Conservation (phyloP, 2,329 filamentous ascomycete genomes). For the Sporothrix luriei region DNA sequence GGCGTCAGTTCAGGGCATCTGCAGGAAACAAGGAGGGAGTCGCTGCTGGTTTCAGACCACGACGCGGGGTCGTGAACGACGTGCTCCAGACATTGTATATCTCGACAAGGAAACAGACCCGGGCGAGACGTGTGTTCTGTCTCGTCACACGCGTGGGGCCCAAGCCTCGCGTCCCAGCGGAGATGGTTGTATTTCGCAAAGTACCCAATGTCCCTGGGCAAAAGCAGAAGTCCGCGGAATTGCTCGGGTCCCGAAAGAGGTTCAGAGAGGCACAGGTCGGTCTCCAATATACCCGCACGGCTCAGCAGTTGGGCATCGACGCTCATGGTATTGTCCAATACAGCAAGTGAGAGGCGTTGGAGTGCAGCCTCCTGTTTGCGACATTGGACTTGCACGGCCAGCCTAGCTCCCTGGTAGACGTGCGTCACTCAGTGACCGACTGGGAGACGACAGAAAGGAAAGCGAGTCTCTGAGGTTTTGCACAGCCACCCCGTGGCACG, state of each 20-base stretch:
- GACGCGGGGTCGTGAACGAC: background rate
- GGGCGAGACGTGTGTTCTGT: no score
- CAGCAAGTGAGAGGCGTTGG: background rate
- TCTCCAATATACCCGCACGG: background rate
- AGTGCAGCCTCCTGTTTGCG: background rate
- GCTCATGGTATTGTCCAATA: background rate
- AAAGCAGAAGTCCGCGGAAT: background rate
- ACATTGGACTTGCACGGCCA: background rate
- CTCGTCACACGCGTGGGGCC: background rate
- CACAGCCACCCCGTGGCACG: background rate
- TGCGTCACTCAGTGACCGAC: background rate
- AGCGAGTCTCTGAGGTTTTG: background rate
- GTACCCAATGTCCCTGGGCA: background rate
- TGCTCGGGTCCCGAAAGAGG: background rate
- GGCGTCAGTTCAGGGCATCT: background rate
- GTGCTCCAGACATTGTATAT: background rate
- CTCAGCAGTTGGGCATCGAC: constrained; percentile 11
- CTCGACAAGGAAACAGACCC: no score
- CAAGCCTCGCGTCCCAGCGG: background rate
- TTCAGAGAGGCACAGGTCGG: background rate
- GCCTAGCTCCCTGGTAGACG: background rate
- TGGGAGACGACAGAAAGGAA: background rate
- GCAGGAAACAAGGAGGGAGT: constrained; percentile 9
- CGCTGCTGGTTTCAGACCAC: background rate
- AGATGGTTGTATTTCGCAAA: background rate